phyloP scores from a whole-genome alignment of 1,284 basidiomycete species.

The Fomitopsis palustris region DNA sequence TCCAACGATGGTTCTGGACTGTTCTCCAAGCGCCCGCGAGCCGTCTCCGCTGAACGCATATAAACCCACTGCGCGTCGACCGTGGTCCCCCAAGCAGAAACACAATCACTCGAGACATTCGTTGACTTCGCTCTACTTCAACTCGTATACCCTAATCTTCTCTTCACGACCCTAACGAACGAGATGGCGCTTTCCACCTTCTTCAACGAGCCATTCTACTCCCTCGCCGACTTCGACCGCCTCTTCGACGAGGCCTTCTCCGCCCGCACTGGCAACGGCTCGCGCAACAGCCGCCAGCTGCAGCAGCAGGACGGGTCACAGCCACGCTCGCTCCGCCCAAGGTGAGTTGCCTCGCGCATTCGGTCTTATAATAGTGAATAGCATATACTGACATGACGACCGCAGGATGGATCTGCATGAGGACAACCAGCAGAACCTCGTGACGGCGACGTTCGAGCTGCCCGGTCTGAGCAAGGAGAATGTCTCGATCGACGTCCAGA shows the following conservation, averaged over 20 bases:
- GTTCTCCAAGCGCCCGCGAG: not conserved
- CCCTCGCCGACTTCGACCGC: conserved; percentile 40
- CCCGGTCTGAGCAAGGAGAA: conserved; percentile 44
- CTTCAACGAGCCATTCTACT: conserved; percentile 46
- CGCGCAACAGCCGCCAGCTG: conserved; percentile 7
- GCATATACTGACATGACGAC: conserved; percentile 2
- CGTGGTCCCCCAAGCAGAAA: not conserved
- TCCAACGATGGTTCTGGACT: not conserved
- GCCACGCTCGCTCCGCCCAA: conserved; percentile 23
- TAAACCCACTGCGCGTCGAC: not conserved
- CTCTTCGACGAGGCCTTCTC: conserved; percentile 45
- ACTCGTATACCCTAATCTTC: not conserved
- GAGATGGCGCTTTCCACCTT: conserved; percentile 26
- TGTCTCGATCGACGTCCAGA: conserved; percentile 40
- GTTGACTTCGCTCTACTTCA: not conserved
- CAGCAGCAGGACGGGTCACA: conserved; percentile 8
- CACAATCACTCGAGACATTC: not conserved
- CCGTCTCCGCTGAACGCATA: not conserved
- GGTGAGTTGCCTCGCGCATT: too few relatives aligned
- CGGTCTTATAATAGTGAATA: too few relatives aligned
- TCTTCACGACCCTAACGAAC: not conserved
- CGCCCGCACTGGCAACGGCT: conserved; percentile 18
- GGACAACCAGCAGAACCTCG: conserved; percentile 34
- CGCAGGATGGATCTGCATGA: conserved; percentile 48
- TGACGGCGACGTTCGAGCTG: conserved; percentile 49